Base-by-base conservation (phyloP, 257 asterid genomes). In the Linderniella brevidens region DNA sequence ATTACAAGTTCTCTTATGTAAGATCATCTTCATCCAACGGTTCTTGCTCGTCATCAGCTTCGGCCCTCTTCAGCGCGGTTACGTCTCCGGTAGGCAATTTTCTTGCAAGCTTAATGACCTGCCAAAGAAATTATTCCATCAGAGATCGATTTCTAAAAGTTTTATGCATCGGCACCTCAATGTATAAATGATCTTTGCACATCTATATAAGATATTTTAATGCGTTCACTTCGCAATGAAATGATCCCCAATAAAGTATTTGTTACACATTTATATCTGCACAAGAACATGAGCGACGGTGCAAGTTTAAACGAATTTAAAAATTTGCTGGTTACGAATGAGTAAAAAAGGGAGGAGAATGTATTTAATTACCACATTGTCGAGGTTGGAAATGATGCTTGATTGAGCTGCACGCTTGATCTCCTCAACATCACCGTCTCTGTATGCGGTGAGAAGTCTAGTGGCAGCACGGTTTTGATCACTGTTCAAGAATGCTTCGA, bases 21-120 rank as follows among this genome's bases (percentile, higher is more conserved):
- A 90, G 96, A 60, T 90, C 99, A 58, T 85, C 93, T 66, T 90
- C 96, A 58, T 90, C 99, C 32, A 85, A 46, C 41, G 64, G 73
- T 16, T 81, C 92, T 41, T 64, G 76, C 49, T 67, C 61, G 9
- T 66, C 80, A 35, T 65, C 75, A n/a, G 50, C 12, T 20, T 64
- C 65, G 10, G 66, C 79, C 52, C 53, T 67, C 72, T 73, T 85
- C 42, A 81, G 58, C 7, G 68, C 62, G 12, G 71, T 66, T 0
- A 81, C 86, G 60, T 90, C 99, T 43, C 94, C 93, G 0, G 83
- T 85, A 1, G 99, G 96, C 58, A 90, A 46, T 68, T 90, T 90
- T 78, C 94, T 78, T 46, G 96, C 96, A 50, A 85, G 75, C 80
- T 65, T 82, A 65, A 90, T 65, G 46, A 90, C 74, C 99, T 90